These are phyloP conservation scores for Bisporella sp. DNA, from an alignment of 2,329 filamentous ascomycete species.

Conservation along the genomic window DNA sequence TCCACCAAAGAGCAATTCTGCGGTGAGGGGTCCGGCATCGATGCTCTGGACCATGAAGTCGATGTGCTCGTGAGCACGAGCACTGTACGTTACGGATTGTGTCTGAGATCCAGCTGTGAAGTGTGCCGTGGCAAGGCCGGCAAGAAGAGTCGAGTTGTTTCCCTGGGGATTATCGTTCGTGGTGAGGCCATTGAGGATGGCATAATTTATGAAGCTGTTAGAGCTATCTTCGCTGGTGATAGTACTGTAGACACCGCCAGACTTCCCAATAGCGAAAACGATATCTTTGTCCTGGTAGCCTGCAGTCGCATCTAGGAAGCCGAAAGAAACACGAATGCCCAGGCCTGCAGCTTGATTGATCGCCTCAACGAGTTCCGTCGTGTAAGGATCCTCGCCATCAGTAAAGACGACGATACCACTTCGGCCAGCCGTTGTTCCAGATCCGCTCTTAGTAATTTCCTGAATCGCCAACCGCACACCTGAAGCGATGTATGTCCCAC, in stretches of 20 bases:
- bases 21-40: slow-evolving; percentile 7
- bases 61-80: slow-evolving; percentile 14
- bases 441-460: slow-evolving; percentile 8
- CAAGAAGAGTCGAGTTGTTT: slow-evolving; percentile 15
- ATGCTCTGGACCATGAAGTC: slow-evolving; percentile 17
- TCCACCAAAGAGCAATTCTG: slow-evolving; percentile 12
- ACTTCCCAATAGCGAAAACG: slow-evolving; percentile 9
- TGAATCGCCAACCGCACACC: slow-evolving; percentile 16
- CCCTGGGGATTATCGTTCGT: slow-evolving; percentile 18
- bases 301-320: slow-evolving; percentile 15
- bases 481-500: slow-evolving; percentile 10
- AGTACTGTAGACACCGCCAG: slow-evolving; percentile 20
- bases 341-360: slow-evolving; percentile 16
- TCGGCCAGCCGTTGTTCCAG: slow-evolving; percentile 12
- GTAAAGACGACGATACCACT: slow-evolving; percentile 22
- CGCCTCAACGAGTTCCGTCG: slow-evolving; percentile 8
- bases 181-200: slow-evolving; percentile 20
- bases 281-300: slow-evolving; percentile 9
- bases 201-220: slow-evolving; percentile 21
- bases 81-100: slow-evolving; percentile 15
- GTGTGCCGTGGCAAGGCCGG: slow-evolving; percentile 17
- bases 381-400: slow-evolving; percentile 16
- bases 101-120: slow-evolving; percentile 13
- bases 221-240: slow-evolving; percentile 15
- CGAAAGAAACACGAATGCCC: slow-evolving; percentile 23